Evolutionary conservation across 768 basidiomycete genomes (phyloP), one percentile per base, ranked within the genome.

Genomic region (Trametes gibbosa): DNA sequence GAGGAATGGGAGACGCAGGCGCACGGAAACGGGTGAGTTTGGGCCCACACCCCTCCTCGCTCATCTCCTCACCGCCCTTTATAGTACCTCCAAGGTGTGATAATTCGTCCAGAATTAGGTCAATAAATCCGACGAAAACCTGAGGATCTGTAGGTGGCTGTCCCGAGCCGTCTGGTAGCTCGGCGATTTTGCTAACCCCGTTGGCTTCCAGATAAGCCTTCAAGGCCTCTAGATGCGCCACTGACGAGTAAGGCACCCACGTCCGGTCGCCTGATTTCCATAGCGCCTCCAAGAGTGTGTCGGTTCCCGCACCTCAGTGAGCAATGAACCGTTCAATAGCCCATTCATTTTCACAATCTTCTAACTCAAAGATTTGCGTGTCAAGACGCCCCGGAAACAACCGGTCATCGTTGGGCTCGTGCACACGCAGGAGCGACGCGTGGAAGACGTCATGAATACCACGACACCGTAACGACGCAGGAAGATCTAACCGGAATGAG

Each of bases 401-500:
- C 1, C 39, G 60, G 40, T 75, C 68, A 62, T 78, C 70, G 23
- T 72, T 74, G 0, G 69, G 66, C 0, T 69, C 55, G 32, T 74
- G 55, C 17, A 63, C 64, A 16, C 69, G 40, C 4, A 81, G 61
- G 12, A 74, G 52, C 0, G 59, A 70, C 0, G 67, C 69, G 60
- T 81, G 76, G 41, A 79, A 81, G 6, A 49, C 72, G 0, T 68
- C 65, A 27, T 75, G 70, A 12, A 78, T 70, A 2, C 71, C 46
- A 2, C 72, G 63, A 8, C 40, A 29, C 34, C 41, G 42, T 5
- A 76, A 52, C 1, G 69, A 71, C 0, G 39, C 29, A 1, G 76
- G 73, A 0, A 78, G 42, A 3, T 73, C 63, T 0, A 79, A 53
- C 2, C 13, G 58, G 57, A 75, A 77, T 0, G 62, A 5, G 66